Evolutionary conservation across 768 basidiomycete species (phyloP), one percentile per base, ranked within the genome.

Genomic region (Lyophyllum semitale): DNA sequence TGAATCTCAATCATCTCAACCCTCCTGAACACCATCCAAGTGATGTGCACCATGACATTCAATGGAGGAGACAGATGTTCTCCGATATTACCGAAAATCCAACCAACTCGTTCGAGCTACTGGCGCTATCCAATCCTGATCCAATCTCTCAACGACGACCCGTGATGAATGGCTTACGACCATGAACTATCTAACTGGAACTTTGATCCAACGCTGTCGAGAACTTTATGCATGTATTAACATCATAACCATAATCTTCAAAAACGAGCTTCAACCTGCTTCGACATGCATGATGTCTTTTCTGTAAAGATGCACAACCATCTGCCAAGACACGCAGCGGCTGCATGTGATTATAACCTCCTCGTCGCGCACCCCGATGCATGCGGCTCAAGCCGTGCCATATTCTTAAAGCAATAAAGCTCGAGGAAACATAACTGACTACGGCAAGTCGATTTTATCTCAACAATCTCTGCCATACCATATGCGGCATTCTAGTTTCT

Each of bases 1-100:
- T 73, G 40, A 73, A 73, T 43, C 60, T 75, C 38, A 68, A 62
- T 51, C 63, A 63, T 40, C 61, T 71, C 32, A 62, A 56, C 45
- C 60, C 60, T 17, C 38, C 43, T 2, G 61, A 51, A 41, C 43
- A 52, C 22, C 60, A 54, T 25, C 46, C 52, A 6, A 54, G 44
- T 35, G 61, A 57, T 53, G 57, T 60, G 41, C 64, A 59, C 11
- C 61, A 47, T n/a, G 57, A 68, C 37, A 67, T 70, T 41, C 66
- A 69, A 49, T 72, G 70, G 44, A 65, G 67, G 11, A 68, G 65
- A 2, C 65, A 63, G 18, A 51, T 63, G n/a, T 58, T 56, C 26
- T 53, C 55, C 33, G 44, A 22, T 26, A 40, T 38, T 26, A 40
- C 15, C 18, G 22, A 48, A 57, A 59, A 29, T 48, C 44, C 52